These are phyloP conservation scores for Gossypium longicalyx DNA, from an alignment of 345 rosid genomes.

Conservation along the genomic window DNA sequence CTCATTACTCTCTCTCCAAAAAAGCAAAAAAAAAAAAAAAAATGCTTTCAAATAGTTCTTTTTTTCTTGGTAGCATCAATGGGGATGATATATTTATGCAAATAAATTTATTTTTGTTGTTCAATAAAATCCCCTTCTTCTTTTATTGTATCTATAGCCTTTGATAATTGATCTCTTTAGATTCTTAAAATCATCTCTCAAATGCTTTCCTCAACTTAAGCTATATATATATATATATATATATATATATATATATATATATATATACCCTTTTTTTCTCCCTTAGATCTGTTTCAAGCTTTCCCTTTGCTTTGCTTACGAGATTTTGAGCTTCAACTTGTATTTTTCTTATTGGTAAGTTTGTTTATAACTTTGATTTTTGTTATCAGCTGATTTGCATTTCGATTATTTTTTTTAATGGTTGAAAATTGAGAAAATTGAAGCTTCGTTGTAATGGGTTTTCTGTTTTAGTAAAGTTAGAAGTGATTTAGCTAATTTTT, in stretches of 20 bases:
- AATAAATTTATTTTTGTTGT: neutral
- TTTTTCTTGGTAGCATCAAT: constrained; percentile 23
- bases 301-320: neutral
- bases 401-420: neutral
- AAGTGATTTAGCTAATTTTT: no score
- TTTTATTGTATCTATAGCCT: neutral
- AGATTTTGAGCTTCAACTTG: neutral
- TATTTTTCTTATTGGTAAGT: neutral
- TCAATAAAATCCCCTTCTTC: neutral
- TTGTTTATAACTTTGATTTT: neutral
- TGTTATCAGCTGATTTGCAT: constrained; percentile 2
- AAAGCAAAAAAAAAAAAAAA: no score
- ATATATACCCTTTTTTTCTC: neutral
- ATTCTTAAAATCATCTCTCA: neutral
- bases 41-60: no score
- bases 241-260: no score
- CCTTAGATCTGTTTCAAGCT: constrained; percentile 9
- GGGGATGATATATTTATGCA: neutral
- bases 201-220: neutral
- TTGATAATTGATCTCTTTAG: neutral
- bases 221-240: neutral
- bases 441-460: neutral
- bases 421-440: neutral
- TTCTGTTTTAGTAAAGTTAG: neutral
- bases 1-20: neutral